Conservation (phyloP, 495 filamentous ascomycete species). For the Schizothecium vesticola region DNA sequence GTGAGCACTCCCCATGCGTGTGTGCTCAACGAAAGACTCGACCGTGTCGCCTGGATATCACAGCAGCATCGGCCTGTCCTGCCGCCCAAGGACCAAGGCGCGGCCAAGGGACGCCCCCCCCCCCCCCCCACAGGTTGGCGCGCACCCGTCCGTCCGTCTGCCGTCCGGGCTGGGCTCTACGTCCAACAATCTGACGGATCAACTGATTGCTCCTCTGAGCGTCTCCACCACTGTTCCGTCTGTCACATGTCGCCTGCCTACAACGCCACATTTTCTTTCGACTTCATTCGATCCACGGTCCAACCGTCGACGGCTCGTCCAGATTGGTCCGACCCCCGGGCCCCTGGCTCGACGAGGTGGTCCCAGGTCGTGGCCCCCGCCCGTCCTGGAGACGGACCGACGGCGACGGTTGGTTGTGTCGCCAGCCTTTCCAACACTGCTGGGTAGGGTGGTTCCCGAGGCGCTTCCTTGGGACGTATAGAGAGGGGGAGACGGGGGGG, state of each 20-base stretch:
- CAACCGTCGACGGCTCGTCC: not conserved
- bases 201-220: conserved; percentile 17
- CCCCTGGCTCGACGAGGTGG: not conserved
- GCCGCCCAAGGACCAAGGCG: not conserved
- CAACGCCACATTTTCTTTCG: conserved; percentile 31
- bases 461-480: not conserved
- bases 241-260: conserved; percentile 23
- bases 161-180: not conserved
- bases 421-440: conserved; percentile 1
- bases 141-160: not conserved
- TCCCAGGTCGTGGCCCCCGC: not conserved
- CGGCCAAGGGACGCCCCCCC: not conserved
- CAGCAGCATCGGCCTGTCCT: not conserved
- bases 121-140: not conserved
- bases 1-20: not conserved
- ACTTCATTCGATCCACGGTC: conserved; percentile 16
- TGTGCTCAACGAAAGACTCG: conserved; percentile 23
- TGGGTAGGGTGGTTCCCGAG: not conserved
- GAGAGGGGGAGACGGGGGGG: too few species aligned
- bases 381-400: not conserved
- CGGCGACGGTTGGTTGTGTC: not conserved
- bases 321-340: not conserved
- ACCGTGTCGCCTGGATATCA: conserved; percentile 7
- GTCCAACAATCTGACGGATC: not conserved
- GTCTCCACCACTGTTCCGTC: conserved; percentile 9